Evolutionary conservation across 306 rosid genomes (phyloP).

Genomic region (Cicer pinnatifidum): DNA sequence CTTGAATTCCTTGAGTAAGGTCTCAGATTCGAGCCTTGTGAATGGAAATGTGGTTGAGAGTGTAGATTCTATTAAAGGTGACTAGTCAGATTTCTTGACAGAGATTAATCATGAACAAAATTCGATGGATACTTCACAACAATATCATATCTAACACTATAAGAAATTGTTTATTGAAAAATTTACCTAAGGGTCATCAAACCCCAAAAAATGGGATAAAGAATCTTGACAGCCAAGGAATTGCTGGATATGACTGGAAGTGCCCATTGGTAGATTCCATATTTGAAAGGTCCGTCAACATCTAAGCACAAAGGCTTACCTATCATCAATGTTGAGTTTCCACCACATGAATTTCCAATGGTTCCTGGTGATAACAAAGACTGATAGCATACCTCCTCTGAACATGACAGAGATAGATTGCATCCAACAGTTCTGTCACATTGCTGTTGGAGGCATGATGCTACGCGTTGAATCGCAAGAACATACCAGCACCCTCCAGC

Average conservation of each 20-base stretch:
- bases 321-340: constrained; percentile 53
- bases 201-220: constrained; percentile 99
- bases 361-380: constrained; percentile 46
- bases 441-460: constrained; percentile 77
- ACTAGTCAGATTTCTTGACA: too few species aligned
- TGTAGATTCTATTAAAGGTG: too few species aligned
- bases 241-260: constrained; percentile 98
- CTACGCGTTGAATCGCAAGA: constrained; percentile 94
- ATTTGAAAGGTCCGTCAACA: constrained; percentile 71
- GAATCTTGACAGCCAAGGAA: constrained; percentile 82
- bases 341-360: constrained; percentile 59
- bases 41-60: too few species aligned
- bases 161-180: constrained; percentile 6
- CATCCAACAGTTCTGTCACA: constrained; percentile 68
- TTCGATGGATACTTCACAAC: too few species aligned
- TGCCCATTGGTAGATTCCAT: constrained; percentile 96
- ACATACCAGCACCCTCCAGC: constrained; percentile 99
- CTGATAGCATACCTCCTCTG: constrained; percentile 80
- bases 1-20: too few species aligned
- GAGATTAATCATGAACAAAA: too few species aligned
- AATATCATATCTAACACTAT: too few species aligned
- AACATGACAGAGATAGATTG: constrained; percentile 73
- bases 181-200: constrained; percentile 92
- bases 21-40: too few species aligned
- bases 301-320: constrained; percentile 77